These are phyloP conservation scores for Cucurbita ficifolia DNA, from an alignment of 306 rosid species.

Conservation along the genomic window DNA sequence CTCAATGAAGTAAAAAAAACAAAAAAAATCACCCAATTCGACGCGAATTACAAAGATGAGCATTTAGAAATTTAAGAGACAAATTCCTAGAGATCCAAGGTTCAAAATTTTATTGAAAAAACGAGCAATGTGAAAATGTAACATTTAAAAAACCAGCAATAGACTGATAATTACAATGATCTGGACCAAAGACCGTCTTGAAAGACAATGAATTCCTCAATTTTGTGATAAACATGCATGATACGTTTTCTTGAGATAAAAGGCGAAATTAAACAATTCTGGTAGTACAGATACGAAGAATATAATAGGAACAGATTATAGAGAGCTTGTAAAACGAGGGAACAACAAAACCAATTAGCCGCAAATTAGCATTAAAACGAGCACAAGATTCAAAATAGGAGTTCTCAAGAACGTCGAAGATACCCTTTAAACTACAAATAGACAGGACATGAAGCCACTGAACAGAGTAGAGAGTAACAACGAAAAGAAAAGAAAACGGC, in stretches of 20 bases:
- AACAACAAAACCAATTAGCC: background rate
- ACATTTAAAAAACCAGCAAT: too few species aligned
- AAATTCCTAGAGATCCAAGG: background rate
- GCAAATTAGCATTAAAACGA: background rate
- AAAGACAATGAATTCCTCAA: background rate
- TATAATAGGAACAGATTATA: background rate
- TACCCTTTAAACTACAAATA: background rate
- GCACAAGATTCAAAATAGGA: background rate
- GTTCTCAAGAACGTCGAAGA: background rate
- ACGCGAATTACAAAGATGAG: background rate
- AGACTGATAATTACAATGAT: background rate
- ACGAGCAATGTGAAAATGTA: background rate
- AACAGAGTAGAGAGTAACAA: background rate
- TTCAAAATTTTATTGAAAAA: background rate
- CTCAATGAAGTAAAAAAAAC: background rate
- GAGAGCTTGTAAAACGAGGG: background rate
- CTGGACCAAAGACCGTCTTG: background rate
- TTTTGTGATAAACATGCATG: too few species aligned
- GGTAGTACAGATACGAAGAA: background rate
- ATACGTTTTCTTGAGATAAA: background rate
- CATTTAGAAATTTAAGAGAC: background rate
- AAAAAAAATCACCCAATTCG: background rate
- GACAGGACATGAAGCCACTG: background rate
- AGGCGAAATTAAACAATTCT: background rate
- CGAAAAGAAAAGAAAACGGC: background rate